Percentiles rank a stretch among this genome's conserved stretches.
These are phyloP conservation scores for Globisporangium mamillatum DNA, from an alignment of 352 stramenopile species.

Conservation along the genomic window DNA sequence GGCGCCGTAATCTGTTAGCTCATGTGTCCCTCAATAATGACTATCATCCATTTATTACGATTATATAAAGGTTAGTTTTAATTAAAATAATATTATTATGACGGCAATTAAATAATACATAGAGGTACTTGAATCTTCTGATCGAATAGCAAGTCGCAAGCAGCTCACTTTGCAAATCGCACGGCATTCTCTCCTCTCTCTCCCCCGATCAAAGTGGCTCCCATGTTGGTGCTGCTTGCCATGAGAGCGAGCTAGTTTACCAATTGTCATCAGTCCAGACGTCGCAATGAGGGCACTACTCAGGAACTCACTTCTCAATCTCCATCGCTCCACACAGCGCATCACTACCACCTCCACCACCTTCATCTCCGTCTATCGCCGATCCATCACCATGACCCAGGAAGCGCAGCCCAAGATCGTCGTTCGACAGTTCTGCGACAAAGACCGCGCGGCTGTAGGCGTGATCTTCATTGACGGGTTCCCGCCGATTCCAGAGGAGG, in stretches of 20 bases:
- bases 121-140: neutral
- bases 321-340: neutral
- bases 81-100: neutral
- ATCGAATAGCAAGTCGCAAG: neutral
- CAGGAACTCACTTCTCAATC: neutral
- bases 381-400: neutral
- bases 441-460: slow-evolving; percentile 2
- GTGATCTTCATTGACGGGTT: slow-evolving; percentile 19
- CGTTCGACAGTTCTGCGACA: slow-evolving; percentile 16
- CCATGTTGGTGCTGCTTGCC: neutral
- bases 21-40: neutral
- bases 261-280: neutral
- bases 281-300: neutral
- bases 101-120: neutral
- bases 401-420: slow-evolving; percentile 1
- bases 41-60: neutral
- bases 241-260: neutral
- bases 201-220: neutral
- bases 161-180: neutral
- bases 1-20: neutral
- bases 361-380: no score
- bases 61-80: neutral
- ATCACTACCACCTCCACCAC: neutral
- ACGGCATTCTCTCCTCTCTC: neutral
- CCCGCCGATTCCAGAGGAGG: neutral